Base-by-base conservation (phyloP, 768 basidiomycete genomes). In the Ramaria sp. region DNA sequence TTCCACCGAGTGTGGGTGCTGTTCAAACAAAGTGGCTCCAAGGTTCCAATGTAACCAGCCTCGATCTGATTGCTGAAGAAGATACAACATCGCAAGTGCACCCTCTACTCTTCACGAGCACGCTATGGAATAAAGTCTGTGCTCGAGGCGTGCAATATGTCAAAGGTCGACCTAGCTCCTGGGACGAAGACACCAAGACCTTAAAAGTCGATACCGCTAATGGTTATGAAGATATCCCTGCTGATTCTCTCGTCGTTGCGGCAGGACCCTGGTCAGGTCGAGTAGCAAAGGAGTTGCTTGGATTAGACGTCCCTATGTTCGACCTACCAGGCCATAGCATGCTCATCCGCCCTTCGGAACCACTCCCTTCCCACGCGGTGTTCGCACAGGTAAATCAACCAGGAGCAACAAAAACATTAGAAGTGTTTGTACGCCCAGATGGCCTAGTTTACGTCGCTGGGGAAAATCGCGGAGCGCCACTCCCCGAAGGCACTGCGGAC, bases 391-490 rank as follows among this genome's bases (percentile, higher is more conserved):
- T 57, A 20, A 33, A 49, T 31, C 30, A 7, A 27, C 19, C 30
- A 31, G 46, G 45, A 5, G 48, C 37, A 34, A 57, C 63, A n/a
- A 77, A 69, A 13, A 75, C 75, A 4, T 83, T 85, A 9, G 86
- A 88, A 66, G 81, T 88, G 42, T 88, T 88, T 63, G 80, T 84
- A 1, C 80, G 86, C 0, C 83, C 84, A 33, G 76, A 78, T 48
- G 77, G 79, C 62, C 82, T 84, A 64, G 78, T 88, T 12, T 86
- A 85, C 66, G 84, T 81, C 24, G 93, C 90, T 68, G 88, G 89
- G 2, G 79, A 86, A 6, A 86, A 86, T 22, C 88, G 92, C 67
- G 77, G 83, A 63, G 75, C 77, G 2, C 73, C 77, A 2, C 78
- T 95, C 6, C 89, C 90, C 1, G 65, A 71, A 0, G 80, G 72